These are phyloP conservation scores for Taphrina pruni DNA, from an alignment of 1,139 yeast genomes.

Conservation along the genomic window DNA sequence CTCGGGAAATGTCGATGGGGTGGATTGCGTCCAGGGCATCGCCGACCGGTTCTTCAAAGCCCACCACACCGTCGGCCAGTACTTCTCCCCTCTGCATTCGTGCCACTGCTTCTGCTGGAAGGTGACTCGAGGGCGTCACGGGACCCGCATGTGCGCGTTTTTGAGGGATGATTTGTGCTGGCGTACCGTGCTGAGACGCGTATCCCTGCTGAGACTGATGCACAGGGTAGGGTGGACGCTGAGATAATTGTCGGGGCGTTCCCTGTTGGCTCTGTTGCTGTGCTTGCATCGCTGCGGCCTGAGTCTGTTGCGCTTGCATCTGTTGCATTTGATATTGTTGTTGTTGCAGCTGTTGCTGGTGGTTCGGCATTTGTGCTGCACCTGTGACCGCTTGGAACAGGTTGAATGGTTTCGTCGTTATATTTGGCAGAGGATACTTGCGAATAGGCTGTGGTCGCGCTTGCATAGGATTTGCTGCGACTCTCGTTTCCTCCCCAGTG, in stretches of 20 bases:
- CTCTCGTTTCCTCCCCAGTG: slow-evolving; percentile 38
- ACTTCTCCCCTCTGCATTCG: slow-evolving; percentile 25
- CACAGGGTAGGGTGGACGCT: slow-evolving; percentile 3
- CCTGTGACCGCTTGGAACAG: slow-evolving; percentile 27
- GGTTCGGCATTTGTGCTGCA: slow-evolving; percentile 31
- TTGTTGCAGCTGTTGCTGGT: slow-evolving; percentile 27
- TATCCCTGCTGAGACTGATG: slow-evolving; percentile 3
- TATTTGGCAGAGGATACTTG: slow-evolving; percentile 41
- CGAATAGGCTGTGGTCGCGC: slow-evolving; percentile 43
- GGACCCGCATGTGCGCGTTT: slow-evolving; percentile 14
- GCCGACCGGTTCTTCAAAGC: slow-evolving; percentile 47
- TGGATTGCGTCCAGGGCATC: slow-evolving; percentile 56
- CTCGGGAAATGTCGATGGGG: slow-evolving; percentile 55
- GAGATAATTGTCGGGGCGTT: slow-evolving; percentile 11
- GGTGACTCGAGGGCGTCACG: slow-evolving; percentile 3
- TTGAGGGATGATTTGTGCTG: slow-evolving; percentile 16
- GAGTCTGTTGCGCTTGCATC: slow-evolving; percentile 15
- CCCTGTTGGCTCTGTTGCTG: slow-evolving; percentile 32
- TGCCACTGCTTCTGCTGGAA: slow-evolving; percentile 16
- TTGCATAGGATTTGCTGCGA: slow-evolving; percentile 36
- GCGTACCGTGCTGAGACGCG: slow-evolving; percentile 6
- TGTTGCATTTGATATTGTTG: slow-evolving; percentile 37
- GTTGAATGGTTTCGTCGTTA: slow-evolving; percentile 37
- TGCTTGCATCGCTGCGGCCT: slow-evolving; percentile 21
- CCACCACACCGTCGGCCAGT: slow-evolving; percentile 30